Percentiles rank a stretch among this genome's conserved stretches.
Evolutionary conservation across 768 basidiomycete genomes (phyloP).

Genomic region (Naganishia onofrii): DNA sequence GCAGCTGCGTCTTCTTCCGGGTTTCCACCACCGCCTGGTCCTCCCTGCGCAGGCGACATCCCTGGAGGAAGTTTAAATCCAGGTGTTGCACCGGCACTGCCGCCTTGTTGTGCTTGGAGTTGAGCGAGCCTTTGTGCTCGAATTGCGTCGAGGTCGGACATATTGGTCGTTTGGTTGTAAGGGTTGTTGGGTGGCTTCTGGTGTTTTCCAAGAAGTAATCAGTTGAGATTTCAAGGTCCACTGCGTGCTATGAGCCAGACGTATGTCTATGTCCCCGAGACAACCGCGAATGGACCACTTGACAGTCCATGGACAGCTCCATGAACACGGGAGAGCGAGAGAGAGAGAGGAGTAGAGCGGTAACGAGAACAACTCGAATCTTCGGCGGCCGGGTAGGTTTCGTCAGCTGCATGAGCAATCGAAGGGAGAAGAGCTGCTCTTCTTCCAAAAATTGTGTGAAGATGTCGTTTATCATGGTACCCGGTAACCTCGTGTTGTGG

Average conservation of each 20-base stretch:
- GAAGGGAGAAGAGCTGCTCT: background rate
- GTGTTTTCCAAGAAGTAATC: no score
- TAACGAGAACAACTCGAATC: background rate
- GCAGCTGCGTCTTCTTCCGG: conserved; percentile 40
- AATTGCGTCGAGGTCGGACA: conserved; percentile 24
- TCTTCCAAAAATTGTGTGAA: background rate
- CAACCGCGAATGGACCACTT: no score
- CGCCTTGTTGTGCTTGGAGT: conserved; percentile 10
- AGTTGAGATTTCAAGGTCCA: no score
- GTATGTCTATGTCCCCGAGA: no score
- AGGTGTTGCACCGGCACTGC: background rate
- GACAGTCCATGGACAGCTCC: no score
- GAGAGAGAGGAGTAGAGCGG: no score
- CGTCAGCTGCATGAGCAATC: conserved; percentile 8
- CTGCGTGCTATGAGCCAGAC: no score
- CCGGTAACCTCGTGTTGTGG: no score
- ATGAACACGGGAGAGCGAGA: no score
- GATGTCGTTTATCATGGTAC: background rate
- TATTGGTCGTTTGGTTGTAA: background rate
- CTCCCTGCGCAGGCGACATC: conserved; percentile 36
- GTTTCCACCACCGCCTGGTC: conserved; percentile 33
- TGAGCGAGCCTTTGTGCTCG: conserved; percentile 25
- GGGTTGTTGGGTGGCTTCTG: background rate
- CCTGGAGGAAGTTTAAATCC: conserved; percentile 46
- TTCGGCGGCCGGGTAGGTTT: background rate